Percentiles rank a stretch among this genome's conserved stretches.
Evolutionary conservation across 2,329 filamentous ascomycete species (phyloP).

Genomic region (Fusarium oxysporum): DNA sequence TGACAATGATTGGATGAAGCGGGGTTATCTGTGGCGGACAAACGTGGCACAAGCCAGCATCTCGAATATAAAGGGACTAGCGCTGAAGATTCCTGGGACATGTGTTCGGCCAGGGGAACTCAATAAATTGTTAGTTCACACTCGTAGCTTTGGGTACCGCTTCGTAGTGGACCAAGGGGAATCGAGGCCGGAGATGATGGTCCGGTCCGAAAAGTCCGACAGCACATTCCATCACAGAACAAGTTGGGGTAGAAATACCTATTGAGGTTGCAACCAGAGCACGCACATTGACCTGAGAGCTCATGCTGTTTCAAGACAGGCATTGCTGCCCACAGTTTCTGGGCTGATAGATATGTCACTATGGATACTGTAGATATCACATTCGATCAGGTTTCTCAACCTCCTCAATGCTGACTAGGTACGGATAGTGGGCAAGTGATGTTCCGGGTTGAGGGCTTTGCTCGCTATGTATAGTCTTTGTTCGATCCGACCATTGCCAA

Average conservation of each 20-base stretch:
- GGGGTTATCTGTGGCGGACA: slow-evolving; percentile 7
- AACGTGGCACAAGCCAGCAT: slow-evolving; percentile 10
- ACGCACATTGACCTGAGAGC: not conserved
- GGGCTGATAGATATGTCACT: not conserved
- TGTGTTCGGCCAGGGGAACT: slow-evolving; percentile 9
- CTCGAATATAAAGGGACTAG: not conserved
- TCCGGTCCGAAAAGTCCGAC: slow-evolving; percentile 23
- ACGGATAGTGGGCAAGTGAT: not conserved
- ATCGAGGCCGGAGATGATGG: slow-evolving; percentile 28
- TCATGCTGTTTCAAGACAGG: not conserved
- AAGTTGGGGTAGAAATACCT: not conserved
- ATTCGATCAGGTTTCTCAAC: slow-evolving; percentile 14
- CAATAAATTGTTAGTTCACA: slow-evolving; percentile 34
- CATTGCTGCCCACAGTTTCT: not conserved
- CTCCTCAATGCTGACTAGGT: not conserved
- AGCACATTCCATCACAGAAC: not conserved
- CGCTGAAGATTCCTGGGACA: not conserved
- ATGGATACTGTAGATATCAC: not conserved
- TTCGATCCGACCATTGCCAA: not conserved
- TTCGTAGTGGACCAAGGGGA: not conserved
- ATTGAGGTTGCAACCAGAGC: slow-evolving; percentile 1
- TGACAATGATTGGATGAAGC: not conserved
- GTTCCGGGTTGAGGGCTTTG: not conserved
- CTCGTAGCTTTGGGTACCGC: slow-evolving; percentile 33
- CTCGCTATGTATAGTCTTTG: not conserved